These are phyloP conservation scores for Dalbergia cultrata DNA, from an alignment of 306 rosid genomes.

Conservation along the genomic window DNA sequence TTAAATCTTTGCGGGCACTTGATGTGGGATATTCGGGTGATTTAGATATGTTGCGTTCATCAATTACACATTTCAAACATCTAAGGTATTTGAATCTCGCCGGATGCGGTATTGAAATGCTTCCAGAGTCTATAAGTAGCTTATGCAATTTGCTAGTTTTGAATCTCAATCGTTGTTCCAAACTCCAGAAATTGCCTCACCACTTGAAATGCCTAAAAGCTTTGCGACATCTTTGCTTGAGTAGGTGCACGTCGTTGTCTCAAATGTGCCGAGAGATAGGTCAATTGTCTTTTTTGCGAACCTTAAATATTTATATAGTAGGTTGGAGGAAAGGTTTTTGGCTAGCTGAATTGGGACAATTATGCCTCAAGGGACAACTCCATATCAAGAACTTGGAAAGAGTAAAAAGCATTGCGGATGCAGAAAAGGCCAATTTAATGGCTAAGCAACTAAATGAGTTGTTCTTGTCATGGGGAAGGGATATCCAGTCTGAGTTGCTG, in stretches of 20 bases:
- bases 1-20: slow-evolving; percentile 30
- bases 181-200: background rate
- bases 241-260: background rate
- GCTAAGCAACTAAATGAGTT: slow-evolving; percentile 18
- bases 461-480: slow-evolving; percentile 15
- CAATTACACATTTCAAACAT: slow-evolving; percentile 19
- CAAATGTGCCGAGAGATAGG: slow-evolving; percentile 16
- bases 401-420: slow-evolving; percentile 6
- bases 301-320: background rate
- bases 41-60: background rate
- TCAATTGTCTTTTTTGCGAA: slow-evolving; percentile 10
- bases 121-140: slow-evolving; percentile 29
- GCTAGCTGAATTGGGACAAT: background rate
- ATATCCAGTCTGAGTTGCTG: background rate
- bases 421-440: slow-evolving; percentile 22
- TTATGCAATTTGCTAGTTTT: slow-evolving; percentile 22
- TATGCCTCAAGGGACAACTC: slow-evolving; percentile 13
- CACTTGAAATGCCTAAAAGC: background rate
- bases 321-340: background rate
- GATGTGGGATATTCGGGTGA: too few species aligned
- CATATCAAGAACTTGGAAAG: slow-evolving; percentile 25
- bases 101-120: background rate
- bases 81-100: slow-evolving; percentile 26
- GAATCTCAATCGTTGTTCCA: background rate
- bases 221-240: slow-evolving; percentile 27